These are phyloP conservation scores for Penstemon eatonii DNA, from an alignment of 257 asterid species.

Conservation along the genomic window DNA sequence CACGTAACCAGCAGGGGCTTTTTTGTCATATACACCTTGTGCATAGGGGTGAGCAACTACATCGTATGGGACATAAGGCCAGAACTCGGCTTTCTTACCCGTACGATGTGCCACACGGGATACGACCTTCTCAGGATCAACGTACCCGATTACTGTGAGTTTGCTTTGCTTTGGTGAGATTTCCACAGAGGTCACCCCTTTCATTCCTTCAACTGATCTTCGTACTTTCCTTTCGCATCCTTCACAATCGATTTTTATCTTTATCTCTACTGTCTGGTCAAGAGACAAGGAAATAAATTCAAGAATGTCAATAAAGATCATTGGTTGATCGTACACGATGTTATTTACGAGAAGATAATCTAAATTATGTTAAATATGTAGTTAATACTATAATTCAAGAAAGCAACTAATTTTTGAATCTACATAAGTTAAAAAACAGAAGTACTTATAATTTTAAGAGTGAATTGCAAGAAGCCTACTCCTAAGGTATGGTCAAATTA, in stretches of 20 bases:
- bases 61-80: conserved; percentile 98
- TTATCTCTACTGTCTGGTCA: conserved; percentile 82
- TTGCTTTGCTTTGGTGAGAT: conserved; percentile 77
- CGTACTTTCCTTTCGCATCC: conserved; percentile 90
- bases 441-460: no score
- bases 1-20: conserved; percentile 94
- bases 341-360: no score
- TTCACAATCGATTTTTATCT: conserved; percentile 93
- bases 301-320: no score
- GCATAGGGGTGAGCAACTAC: conserved; percentile 94
- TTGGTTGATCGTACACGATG: no score
- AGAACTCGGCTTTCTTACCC: conserved; percentile 86
- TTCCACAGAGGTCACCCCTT: conserved; percentile 77
- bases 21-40: conserved; percentile 77
- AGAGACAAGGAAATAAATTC: no score
- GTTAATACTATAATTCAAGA: no score
- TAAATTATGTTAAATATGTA: no score
- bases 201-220: conserved; percentile 90
- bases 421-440: no score
- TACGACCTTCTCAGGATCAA: conserved; percentile 82
- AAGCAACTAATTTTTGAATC: no score
- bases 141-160: conserved; percentile 87
- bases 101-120: conserved; percentile 86
- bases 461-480: no score
- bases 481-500: no score